Base-by-base conservation (phyloP, 2,329 filamentous ascomycete genomes). In the Monilinia fructigena region DNA sequence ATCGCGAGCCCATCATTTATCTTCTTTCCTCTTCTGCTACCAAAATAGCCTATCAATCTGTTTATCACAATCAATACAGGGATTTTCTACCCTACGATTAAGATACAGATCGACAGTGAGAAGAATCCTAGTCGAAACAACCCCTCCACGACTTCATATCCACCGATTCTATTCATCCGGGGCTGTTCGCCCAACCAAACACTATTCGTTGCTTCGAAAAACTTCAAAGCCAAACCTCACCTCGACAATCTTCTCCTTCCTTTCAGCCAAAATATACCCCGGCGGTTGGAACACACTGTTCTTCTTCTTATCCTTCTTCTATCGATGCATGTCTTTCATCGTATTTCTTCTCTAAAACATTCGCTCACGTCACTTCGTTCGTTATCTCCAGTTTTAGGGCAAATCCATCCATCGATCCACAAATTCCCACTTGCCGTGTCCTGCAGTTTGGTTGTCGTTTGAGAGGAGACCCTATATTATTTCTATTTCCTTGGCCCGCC, bases 101-200 rank as follows among this genome's bases (percentile, higher is more conserved):
- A 61, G 45, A 61, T 61, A 61, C n/a, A 50, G 58, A 61, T 61
- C 58, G 58, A 61, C 58, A 50, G 58, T 50, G 28, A 61, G 47
- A 47, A 61, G 12, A n/a, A 50, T 48, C 58, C 58, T 31, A 26
- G 58, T 61, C 58, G 45, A 61, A 26, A 61, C 31, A 61, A 23
- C n/a, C 58, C 58, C 56, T 35, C 58, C 45, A 61, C 58, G 20
- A 58, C 23, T 58, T 11, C 18, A 47, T 10, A 56, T 56, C 55
- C 55, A 56, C 38, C n/a, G 40, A 59, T 31, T 48, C 56, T 45
- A 35, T 35, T 28, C 28, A 50, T 50, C 45, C 47, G 20, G 28
- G 28, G 42, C 12, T 48, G 28, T 60, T 23, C 20, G 35, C 28
- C 58, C 58, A 50, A 60, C 45, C 14, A 38, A 50, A 40, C 14